A percentile compares a stretch with the other conserved stretches of the same genome.
Evolutionary conservation across 164 flowering plant species (phyloP).

Genomic region (Magnolia changhungtana): DNA sequence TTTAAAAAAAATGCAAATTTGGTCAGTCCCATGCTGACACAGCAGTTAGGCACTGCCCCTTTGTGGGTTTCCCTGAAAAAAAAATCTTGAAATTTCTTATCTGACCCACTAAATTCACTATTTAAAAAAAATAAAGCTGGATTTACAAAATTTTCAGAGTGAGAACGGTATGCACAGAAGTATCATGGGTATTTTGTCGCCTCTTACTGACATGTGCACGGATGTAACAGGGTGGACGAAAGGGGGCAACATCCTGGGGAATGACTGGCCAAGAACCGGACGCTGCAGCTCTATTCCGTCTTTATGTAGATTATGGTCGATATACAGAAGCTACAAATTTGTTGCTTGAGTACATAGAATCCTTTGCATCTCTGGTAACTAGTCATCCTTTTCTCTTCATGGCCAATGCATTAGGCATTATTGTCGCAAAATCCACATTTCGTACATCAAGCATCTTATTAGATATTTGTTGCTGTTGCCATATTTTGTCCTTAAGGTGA

Average conservation of each 20-base stretch:
- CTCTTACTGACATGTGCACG: background rate
- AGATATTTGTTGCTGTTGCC: background rate
- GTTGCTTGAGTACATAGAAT: slow-evolving; percentile 70
- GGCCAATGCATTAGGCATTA: background rate
- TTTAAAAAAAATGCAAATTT: too few relatives aligned
- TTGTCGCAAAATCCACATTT: background rate
- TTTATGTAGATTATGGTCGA: slow-evolving; percentile 83
- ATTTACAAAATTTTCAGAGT: background rate
- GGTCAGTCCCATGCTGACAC: background rate
- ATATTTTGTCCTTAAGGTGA: background rate
- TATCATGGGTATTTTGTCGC: background rate
- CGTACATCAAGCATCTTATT: background rate
- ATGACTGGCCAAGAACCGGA: slow-evolving; percentile 82
- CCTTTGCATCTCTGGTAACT: slow-evolving; percentile 63
- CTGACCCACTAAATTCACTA: background rate
- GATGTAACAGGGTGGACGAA: slow-evolving; percentile 50
- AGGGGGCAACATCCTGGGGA: slow-evolving; percentile 47
- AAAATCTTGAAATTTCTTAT: background rate
- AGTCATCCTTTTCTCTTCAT: background rate
- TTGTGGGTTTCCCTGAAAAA: background rate
- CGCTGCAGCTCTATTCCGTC: slow-evolving; percentile 69
- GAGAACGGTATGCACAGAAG: background rate
- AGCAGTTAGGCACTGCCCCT: background rate
- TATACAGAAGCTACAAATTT: slow-evolving; percentile 80
- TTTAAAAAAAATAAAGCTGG: background rate